Evolutionary conservation across 2,329 filamentous ascomycete genomes (phyloP).

Genomic region (Sclerotinia borealis): DNA sequence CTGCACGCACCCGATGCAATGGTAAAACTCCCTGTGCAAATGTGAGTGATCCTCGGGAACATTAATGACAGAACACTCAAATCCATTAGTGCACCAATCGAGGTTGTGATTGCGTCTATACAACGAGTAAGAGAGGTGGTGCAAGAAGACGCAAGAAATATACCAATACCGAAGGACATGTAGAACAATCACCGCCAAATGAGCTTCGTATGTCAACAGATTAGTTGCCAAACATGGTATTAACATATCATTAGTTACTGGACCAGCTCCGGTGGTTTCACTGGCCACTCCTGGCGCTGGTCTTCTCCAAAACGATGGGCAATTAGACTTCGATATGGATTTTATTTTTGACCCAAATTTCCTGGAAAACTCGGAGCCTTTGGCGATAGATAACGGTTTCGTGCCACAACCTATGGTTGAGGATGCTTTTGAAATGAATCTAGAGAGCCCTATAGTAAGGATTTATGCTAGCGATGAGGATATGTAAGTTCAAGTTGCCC

Average conservation of each 20-base stretch:
- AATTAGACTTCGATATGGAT: conserved; percentile 1
- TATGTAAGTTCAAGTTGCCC: conserved; percentile 19
- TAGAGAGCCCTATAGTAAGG: conserved; percentile 13
- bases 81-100: conserved; percentile 25
- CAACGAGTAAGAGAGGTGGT: conserved; percentile 29
- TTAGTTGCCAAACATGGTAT: neutral
- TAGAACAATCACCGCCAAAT: neutral
- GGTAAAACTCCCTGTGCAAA: conserved; percentile 40
- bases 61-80: neutral
- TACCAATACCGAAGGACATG: neutral
- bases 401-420: conserved; percentile 14
- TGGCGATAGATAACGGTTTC: conserved; percentile 14
- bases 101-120: conserved; percentile 29
- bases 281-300: conserved; percentile 4
- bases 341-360: neutral
- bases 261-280: conserved; percentile 5
- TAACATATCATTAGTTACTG: conserved; percentile 1
- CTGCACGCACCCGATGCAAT: conserved; percentile 43
- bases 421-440: neutral
- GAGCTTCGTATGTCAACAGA: conserved; percentile 5
- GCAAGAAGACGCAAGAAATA: conserved; percentile 24
- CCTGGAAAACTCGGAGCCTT: neutral
- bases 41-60: conserved; percentile 30
- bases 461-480: conserved; percentile 25
- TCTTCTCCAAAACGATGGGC: conserved; percentile 3